phyloP scores from a whole-genome alignment of 306 rosid species.

The Herpetospermum pedunculosum region DNA sequence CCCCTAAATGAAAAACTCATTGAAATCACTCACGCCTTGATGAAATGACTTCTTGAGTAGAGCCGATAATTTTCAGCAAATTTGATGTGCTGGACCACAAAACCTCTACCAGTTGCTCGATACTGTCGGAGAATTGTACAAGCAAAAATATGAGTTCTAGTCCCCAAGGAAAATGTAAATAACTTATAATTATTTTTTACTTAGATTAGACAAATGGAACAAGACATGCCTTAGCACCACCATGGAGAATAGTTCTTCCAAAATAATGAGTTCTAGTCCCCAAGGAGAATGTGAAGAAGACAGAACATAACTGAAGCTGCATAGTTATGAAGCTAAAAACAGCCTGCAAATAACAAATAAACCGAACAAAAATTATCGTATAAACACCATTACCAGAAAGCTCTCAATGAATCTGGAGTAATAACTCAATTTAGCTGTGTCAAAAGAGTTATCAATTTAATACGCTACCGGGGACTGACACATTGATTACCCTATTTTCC shows the following conservation, averaged over 20 bases:
- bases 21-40: slow-evolving; percentile 74
- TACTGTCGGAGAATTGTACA: slow-evolving; percentile 41
- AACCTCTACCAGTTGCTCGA: slow-evolving; percentile 99
- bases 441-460: neutral
- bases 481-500: neutral
- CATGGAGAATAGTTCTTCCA: slow-evolving; percentile 95
- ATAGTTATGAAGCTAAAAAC: slow-evolving; percentile 84
- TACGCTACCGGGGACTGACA: neutral
- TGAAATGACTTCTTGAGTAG: slow-evolving; percentile 91
- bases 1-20: neutral
- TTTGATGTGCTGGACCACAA: slow-evolving; percentile 87
- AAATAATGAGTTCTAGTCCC: slow-evolving; percentile 97
- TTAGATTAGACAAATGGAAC: neutral
- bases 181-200: neutral
- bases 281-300: slow-evolving; percentile 91
- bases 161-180: neutral
- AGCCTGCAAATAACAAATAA: slow-evolving; percentile 52
- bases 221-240: slow-evolving; percentile 81
- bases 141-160: too few relatives aligned
- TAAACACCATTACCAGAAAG: neutral
- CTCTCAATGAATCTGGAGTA: neutral
- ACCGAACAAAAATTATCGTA: neutral
- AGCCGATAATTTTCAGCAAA: slow-evolving; percentile 95
- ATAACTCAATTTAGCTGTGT: neutral
- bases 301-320: slow-evolving; percentile 97